Evolutionary conservation across 208 protist species (phyloP).

Genomic region (Phytomonas francai): DNA sequence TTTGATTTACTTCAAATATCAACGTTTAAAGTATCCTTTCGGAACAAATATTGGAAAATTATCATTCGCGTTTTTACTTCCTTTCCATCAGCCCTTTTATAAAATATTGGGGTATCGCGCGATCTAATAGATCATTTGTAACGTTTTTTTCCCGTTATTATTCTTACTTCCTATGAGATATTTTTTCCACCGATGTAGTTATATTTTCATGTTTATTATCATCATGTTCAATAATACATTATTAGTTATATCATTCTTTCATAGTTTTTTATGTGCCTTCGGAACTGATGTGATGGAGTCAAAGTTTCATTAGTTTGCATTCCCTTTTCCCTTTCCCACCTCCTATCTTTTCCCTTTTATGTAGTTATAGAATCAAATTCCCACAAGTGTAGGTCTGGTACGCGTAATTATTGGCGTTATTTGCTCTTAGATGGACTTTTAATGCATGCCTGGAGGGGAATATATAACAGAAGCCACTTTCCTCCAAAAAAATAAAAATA

Average conservation of each 20-base stretch:
- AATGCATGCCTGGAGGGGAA: neutral
- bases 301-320: neutral
- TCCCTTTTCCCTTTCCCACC: conserved; percentile 9
- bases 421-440: neutral
- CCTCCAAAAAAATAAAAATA: neutral
- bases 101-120: neutral
- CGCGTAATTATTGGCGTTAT: neutral
- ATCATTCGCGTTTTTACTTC: neutral
- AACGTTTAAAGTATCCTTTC: neutral
- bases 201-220: neutral
- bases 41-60: neutral
- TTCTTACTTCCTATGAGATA: neutral
- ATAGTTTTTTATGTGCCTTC: neutral
- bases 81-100: neutral
- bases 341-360: conserved; percentile 5
- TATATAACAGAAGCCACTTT: neutral
- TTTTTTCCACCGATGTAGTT: neutral
- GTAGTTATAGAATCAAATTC: neutral
- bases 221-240: conserved; percentile 3
- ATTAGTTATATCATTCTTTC: conserved; percentile 1
- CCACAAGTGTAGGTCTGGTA: neutral
- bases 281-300: neutral
- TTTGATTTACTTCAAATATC: neutral
- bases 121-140: neutral
- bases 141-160: neutral